These are phyloP conservation scores for Brassica napus DNA, from an alignment of 345 rosid genomes.

Conservation along the genomic window Da-Ae NC_063439.1:2748501-2749000, in stretches of 20 bases:
- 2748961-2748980: slow-evolving; percentile 61
- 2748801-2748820: slow-evolving; percentile 95
- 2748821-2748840: slow-evolving; percentile 91
- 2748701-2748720: slow-evolving; percentile 63
- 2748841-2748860: slow-evolving; percentile 83
- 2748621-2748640: slow-evolving; percentile 52
- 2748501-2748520: slow-evolving; percentile 24
- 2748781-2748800: neutral
- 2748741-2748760: neutral
- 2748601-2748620: slow-evolving; percentile 45
- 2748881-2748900: slow-evolving; percentile 74
- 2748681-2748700: slow-evolving; percentile 68
- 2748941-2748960: slow-evolving; percentile 70
- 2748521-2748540: neutral
- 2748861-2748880: slow-evolving; percentile 89
- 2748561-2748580: neutral
- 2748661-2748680: slow-evolving; percentile 51
- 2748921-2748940: slow-evolving; percentile 72
- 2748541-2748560: neutral
- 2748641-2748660: slow-evolving; percentile 56
- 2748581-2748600: slow-evolving; percentile 29
- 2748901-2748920: slow-evolving; percentile 82
- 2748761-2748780: neutral
- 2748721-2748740: neutral
- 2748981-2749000: slow-evolving; percentile 92